A percentile compares a stretch with the other conserved stretches of the same genome.
phyloP scores from a whole-genome alignment of 2,329 filamentous ascomycete genomes.

The Bisporella sp. region DNA sequence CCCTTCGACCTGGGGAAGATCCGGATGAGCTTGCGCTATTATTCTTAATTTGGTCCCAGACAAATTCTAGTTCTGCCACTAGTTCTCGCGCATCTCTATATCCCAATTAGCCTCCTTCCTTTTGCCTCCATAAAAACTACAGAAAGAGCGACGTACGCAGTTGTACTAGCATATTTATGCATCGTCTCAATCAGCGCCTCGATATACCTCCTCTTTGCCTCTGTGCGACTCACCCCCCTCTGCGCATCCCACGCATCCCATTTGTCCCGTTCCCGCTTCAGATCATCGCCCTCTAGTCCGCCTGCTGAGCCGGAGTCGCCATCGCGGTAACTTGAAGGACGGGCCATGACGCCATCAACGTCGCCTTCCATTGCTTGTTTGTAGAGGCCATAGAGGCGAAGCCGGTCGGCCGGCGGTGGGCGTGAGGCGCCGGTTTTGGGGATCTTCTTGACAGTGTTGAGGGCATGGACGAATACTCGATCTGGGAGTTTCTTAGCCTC shows the following conservation, averaged over 20 bases:
- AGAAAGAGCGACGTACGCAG: conserved; percentile 46
- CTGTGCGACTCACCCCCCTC: conserved; percentile 73
- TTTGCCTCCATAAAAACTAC: not conserved
- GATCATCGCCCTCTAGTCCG: conserved; percentile 28
- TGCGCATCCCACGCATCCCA: conserved; percentile 97
- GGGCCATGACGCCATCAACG: conserved; percentile 87
- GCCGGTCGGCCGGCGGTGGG: conserved; percentile 75
- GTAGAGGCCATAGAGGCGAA: conserved; percentile 95
- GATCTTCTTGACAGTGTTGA: conserved; percentile 98
- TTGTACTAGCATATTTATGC: conserved; percentile 86
- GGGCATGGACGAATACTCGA: conserved; percentile 96
- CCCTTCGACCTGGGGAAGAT: conserved; percentile 43
- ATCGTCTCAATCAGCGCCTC: conserved; percentile 92
- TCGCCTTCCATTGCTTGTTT: conserved; percentile 99
- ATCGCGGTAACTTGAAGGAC: conserved; percentile 58
- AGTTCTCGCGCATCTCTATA: conserved; percentile 73
- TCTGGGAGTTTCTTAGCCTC: conserved; percentile 45
- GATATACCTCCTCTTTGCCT: conserved; percentile 91
- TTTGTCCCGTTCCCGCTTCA: conserved; percentile 53
- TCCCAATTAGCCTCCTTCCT: conserved; percentile 8
- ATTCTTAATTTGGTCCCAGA: conserved; percentile 96
- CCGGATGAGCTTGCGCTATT: conserved; percentile 63
- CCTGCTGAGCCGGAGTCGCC: conserved; percentile 42
- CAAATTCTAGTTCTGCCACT: conserved; percentile 93
- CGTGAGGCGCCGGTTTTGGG: conserved; percentile 86